Evolutionary conservation across 345 rosid species (phyloP), one percentile per base, ranked within the genome.

Genomic region (Geranium brycei): DNA sequence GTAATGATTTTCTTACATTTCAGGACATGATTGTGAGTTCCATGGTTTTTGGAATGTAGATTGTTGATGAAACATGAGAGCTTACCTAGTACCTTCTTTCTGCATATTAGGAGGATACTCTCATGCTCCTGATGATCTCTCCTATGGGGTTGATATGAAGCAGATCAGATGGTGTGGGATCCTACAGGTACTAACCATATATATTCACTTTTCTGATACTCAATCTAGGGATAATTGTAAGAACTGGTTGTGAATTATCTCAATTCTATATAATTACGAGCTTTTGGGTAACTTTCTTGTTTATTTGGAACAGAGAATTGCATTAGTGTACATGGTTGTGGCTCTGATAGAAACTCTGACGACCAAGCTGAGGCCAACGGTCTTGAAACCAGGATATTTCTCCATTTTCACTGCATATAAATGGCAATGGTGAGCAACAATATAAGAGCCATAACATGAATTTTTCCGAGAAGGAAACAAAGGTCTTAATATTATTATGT

Each of bases 91-190:
- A 66, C 19, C 5, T 59, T n/a, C 55, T 38, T 51, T 23, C 13
- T 68, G 35, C 80, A 23, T 23, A 23, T 23, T 23, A 85, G 86
- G 87, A 75, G 91, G 91, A 62, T 86, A 82, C 62, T 83, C 87
- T 5, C 91, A 86, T 59, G 87, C 91, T 1, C 91, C 91, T 7
- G 0, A 5, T 67, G 77, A 74, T 14, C 91, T 86, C 7, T 10
- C 63, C 8, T 83, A 86, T 56, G 91, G 91, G 56, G 91, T 82
- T 47, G 85, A 86, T 80, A 82, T 86, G 88, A 83, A 83, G 62
- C 11, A 57, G 0, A 82, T 86, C 18, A 69, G 88, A 15, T 86
- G 87, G 91, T 81, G 64, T 12, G 91, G 91, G 60, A 86, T 86
- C 71, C 87, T 83, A 40, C 88, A 86, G 88, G 88, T 86, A 3